Evolutionary conservation across 305 asterid species (phyloP).

Genomic region (Withania somnifera): DNA sequence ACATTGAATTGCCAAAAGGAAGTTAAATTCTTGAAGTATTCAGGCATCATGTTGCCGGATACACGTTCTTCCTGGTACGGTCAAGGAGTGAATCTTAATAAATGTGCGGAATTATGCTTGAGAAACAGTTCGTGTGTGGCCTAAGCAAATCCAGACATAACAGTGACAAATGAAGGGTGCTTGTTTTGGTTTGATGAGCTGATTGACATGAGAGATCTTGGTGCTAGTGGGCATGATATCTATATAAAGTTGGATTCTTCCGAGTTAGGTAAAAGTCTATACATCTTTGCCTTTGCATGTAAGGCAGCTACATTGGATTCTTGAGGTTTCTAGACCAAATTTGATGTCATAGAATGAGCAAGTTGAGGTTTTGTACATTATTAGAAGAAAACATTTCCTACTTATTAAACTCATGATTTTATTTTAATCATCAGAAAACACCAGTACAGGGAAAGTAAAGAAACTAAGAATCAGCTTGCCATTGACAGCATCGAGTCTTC

Average conservation of each 20-base stretch:
- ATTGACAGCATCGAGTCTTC: neutral
- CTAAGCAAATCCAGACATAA: conserved; percentile 20
- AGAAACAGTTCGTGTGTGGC: conserved; percentile 30
- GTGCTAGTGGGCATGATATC: conserved; percentile 11
- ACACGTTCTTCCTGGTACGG: conserved; percentile 8
- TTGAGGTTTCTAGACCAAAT: neutral
- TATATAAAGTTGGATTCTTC: conserved; percentile 17
- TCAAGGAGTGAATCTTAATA: conserved; percentile 14
- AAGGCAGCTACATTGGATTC: neutral
- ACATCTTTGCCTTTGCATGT: neutral
- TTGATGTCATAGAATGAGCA: neutral
- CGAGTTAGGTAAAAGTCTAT: conserved; percentile 2
- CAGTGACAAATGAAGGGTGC: conserved; percentile 23
- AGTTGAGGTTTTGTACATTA: neutral
- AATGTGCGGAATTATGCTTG: conserved; percentile 26
- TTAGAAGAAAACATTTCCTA: neutral
- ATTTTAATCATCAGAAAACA: neutral
- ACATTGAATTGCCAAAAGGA: conserved; percentile 18
- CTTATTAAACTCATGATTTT: neutral
- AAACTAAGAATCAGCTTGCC: neutral
- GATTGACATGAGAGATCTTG: conserved; percentile 18
- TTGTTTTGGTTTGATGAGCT: conserved; percentile 39
- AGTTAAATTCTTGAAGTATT: conserved; percentile 23
- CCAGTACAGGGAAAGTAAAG: neutral
- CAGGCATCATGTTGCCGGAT: conserved; percentile 31